Evolutionary conservation across 2,329 filamentous ascomycete species (phyloP).

Genomic region (Aspergillus fumigatiaffinis): DNA sequence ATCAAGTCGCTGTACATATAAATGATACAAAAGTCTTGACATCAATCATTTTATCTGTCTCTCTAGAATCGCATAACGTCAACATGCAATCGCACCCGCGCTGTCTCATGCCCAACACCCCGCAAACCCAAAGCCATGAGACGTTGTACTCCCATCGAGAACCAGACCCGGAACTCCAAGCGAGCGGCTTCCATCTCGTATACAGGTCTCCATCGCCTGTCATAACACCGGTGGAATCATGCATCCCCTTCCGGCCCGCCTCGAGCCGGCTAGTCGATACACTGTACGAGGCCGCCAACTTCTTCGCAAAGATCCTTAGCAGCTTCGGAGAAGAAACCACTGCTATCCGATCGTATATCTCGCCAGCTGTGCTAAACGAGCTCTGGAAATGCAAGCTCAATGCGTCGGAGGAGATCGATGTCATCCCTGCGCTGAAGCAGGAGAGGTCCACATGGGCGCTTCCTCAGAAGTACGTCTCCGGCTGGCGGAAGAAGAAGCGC

Average conservation of each 20-base stretch:
- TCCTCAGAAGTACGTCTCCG: background rate
- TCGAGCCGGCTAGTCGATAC: conserved; percentile 10
- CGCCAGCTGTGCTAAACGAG: background rate
- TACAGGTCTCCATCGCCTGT: background rate
- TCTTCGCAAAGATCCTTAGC: conserved; percentile 15
- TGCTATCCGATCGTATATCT: background rate
- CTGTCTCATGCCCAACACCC: background rate
- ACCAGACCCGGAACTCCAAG: background rate
- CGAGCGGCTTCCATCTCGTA: background rate
- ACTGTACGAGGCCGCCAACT: conserved; percentile 13
- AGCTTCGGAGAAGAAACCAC: conserved; percentile 6
- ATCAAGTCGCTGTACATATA: background rate
- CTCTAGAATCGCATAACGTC: background rate
- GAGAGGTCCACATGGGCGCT: background rate
- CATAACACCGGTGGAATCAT: background rate
- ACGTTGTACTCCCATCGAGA: background rate
- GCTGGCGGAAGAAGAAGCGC: background rate
- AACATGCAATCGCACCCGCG: background rate
- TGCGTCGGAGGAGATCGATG: background rate
- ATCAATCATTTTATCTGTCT: too few relatives aligned
- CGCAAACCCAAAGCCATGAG: background rate
- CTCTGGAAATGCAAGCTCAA: conserved; percentile 6
- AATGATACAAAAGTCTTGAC: too few relatives aligned
- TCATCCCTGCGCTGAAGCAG: background rate
- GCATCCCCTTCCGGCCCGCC: conserved; percentile 10